Base-by-base conservation (phyloP, 805 yeast species). In the Cyberlindnera mrakii region DNA sequence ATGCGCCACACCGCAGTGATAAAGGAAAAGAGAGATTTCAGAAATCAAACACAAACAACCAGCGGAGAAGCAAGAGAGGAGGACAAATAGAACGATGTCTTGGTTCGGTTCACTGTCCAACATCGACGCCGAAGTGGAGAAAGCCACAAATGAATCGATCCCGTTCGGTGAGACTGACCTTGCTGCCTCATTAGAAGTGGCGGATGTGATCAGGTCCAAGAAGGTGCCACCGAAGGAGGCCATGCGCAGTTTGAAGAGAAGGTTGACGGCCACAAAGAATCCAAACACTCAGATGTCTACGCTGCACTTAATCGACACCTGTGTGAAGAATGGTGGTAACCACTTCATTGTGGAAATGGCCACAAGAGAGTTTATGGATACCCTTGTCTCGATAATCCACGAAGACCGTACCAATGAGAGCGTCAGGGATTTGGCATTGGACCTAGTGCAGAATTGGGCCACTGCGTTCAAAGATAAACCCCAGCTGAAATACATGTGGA, bases 321-420 rank as follows among this genome's bases (percentile, higher is more conserved):
- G 96, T 64, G 82, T 91, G 43, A 93, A 93, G 65, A 93, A 93
- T 60, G 90, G 96, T 37, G 99, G 99, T 7, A 70, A 71, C 38
- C 95, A 87, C 54, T 90, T 93, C 54, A 70, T 91, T 18, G 71
- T 68, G 17, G 96, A 88, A 55, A 71, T 90, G 27, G 77, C 91
- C 30, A 75, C 90, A 9, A 78, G 88, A 49, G 97, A 91, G 60
- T 91, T 91, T 51, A 75, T 89, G 66, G 96, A 85, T 60, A 80
- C 87, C 20, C 65, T 87, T 48, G 82, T 80, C 25, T 57, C 66
- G 3, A 57, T 73, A 0, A 61, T 76, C 25, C 57, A 67, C 29
- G 63, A 65, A 44, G 63, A 62, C 45, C 63, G 59, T 11, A 56
- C 71, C 6, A 72, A 77, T 50, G 59, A 65, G 4, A 74, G 74